Conservation (phyloP, 306 rosid species). For the Quercus agrifolia region DNA sequence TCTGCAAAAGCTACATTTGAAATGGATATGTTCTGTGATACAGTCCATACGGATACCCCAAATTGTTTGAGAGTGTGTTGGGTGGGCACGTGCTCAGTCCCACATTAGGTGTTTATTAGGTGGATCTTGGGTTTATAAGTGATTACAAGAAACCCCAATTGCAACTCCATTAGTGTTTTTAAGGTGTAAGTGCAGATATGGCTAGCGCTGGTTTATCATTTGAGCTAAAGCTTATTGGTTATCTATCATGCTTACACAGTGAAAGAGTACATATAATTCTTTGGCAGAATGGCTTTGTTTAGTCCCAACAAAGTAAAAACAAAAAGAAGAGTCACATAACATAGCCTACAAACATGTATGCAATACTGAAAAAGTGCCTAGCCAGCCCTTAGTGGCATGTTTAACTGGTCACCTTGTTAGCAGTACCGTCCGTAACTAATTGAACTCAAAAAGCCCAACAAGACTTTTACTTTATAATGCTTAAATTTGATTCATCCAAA, state of each 20-base stretch:
- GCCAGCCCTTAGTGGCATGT: neutral
- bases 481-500: neutral
- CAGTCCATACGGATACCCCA: too few species aligned
- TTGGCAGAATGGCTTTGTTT: conserved; percentile 68
- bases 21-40: too few species aligned
- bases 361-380: neutral
- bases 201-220: neutral
- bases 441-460: neutral
- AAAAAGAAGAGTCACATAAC: conserved; percentile 8
- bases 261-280: conserved; percentile 25
- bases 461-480: too few species aligned
- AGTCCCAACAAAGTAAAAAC: conserved; percentile 43
- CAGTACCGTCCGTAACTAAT: neutral
- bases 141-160: too few species aligned
- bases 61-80: too few species aligned
- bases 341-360: neutral
- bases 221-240: neutral
- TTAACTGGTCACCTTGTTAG: neutral
- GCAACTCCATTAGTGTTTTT: too few species aligned
- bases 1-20: too few species aligned
- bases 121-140: too few species aligned
- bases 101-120: too few species aligned
- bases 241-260: neutral
- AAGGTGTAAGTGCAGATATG: too few species aligned
- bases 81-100: too few species aligned